Conservation (phyloP, 164 flowering plant genomes). For the Pachysandra terminalis region DNA sequence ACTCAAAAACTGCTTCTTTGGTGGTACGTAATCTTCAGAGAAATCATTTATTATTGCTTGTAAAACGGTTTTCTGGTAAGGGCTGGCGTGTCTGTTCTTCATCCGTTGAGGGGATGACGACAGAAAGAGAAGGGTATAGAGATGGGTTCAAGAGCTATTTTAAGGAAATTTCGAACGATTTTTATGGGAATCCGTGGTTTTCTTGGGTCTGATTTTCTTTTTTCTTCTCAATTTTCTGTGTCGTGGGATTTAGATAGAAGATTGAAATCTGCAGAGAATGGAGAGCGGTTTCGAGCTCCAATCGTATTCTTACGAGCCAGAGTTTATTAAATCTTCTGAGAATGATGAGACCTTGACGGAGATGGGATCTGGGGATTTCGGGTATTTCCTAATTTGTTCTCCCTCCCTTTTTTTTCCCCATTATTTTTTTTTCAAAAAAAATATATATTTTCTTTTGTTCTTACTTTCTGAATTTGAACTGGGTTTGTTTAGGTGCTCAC, state of each 20-base stretch:
- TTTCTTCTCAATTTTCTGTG: not conserved
- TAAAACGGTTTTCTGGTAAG: not conserved
- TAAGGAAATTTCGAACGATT: not conserved
- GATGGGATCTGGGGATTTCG: slow-evolving; percentile 32
- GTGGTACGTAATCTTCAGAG: not conserved
- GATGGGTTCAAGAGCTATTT: not conserved
- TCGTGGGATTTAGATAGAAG: not conserved
- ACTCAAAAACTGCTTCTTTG: not conserved
- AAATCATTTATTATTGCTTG: not conserved
- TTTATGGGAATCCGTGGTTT: not conserved
- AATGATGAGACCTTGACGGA: slow-evolving; percentile 18
- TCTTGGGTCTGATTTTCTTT: not conserved
- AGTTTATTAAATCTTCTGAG: slow-evolving; percentile 4
- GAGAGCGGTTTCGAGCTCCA: slow-evolving; percentile 10
- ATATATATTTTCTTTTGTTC: not conserved
- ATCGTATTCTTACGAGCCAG: not conserved
- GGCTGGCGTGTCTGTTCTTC: not conserved
- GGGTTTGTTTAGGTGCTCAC: slow-evolving; percentile 50
- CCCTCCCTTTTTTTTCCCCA: not conserved
- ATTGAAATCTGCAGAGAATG: slow-evolving; percentile 14
- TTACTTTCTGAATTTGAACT: not conserved
- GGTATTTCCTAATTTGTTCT: slow-evolving; percentile 33
- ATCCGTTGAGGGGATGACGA: not conserved
- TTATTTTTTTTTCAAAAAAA: not conserved
- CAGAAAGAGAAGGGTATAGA: not conserved